Conservation (phyloP, 1,284 basidiomycete genomes). For the Clitocybe nebularis region DNA sequence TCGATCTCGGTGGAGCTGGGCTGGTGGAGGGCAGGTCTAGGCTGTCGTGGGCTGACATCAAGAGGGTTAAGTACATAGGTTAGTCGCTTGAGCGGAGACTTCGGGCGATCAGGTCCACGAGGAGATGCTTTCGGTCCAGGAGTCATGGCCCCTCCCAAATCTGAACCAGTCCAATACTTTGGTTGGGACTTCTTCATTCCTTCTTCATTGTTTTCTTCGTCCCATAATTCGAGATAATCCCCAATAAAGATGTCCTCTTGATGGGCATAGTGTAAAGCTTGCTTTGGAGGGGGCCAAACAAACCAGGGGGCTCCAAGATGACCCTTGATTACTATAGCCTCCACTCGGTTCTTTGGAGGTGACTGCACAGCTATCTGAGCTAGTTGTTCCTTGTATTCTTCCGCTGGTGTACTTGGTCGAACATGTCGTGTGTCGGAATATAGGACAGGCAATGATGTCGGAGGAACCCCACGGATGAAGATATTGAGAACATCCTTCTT, state of each 20-base stretch:
- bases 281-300: slow-evolving; percentile 1
- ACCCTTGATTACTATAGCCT: no score
- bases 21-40: not conserved
- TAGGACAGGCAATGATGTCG: not conserved
- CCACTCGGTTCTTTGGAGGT: not conserved
- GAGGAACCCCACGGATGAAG: not conserved
- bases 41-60: not conserved
- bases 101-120: not conserved
- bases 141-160: no score
- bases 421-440: not conserved
- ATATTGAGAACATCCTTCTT: not conserved
- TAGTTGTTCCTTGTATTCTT: not conserved
- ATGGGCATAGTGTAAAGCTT: not conserved
- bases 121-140: not conserved
- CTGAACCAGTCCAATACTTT: not conserved
- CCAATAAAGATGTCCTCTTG: not conserved
- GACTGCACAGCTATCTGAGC: not conserved
- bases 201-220: not conserved
- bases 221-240: not conserved
- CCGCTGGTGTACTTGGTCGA: not conserved
- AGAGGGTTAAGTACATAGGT: not conserved
- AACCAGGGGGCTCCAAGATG: not conserved
- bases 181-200: not conserved
- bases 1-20: not conserved
- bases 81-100: not conserved